Base-by-base conservation (phyloP, 2,329 filamentous ascomycete genomes). In the Xylariaceae sp. region DNA sequence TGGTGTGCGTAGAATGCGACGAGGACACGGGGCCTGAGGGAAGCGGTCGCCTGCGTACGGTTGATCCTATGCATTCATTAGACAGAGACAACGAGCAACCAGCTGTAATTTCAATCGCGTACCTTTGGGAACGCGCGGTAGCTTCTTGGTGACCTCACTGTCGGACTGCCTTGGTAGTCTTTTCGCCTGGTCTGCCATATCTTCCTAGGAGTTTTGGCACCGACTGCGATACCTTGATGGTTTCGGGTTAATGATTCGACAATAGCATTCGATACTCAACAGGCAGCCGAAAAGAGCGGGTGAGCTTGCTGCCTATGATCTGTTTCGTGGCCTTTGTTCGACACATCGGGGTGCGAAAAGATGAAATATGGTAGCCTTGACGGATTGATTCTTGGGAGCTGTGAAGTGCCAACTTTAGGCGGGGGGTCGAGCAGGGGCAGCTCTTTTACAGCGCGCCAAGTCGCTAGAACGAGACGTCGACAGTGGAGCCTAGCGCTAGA, bases 41-140 rank as follows among this genome's bases (percentile, higher is more conserved):
- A 39, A 76, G 65, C 5, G 77, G 74, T 9, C 76, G 74, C 59
- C 78, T 78, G 45, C 72, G 73, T 54, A 82, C 60, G 44, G 67
- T 76, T 48, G 70, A 65, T 55, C 75, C 78, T 81, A 35, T 12
- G 27, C 15, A 38, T 3, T 35, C 38, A 48, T 45, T 63, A 49
- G 61, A 57, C 27, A 49, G n/a, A 47, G 42, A 1, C 31, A 45
- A 17, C 5, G 6, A 42, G 30, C 32, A 4, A 19, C 39, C 14
- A 15, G 36, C 3, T 7, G 43, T 9, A 5, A 3, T 38, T 14
- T 4, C 11, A 32, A 41, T 48, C 14, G 19, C 12, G 14, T 46
- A 65, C 64, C 64, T 56, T 64, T 63, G 41, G 63, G 61, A 47
- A 67, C 51, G 52, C 61, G 58, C 44, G 63, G 59, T 32, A 66